Evolutionary conservation across 495 filamentous ascomycete species (phyloP).

Genomic region (Poronia punctata): DNA sequence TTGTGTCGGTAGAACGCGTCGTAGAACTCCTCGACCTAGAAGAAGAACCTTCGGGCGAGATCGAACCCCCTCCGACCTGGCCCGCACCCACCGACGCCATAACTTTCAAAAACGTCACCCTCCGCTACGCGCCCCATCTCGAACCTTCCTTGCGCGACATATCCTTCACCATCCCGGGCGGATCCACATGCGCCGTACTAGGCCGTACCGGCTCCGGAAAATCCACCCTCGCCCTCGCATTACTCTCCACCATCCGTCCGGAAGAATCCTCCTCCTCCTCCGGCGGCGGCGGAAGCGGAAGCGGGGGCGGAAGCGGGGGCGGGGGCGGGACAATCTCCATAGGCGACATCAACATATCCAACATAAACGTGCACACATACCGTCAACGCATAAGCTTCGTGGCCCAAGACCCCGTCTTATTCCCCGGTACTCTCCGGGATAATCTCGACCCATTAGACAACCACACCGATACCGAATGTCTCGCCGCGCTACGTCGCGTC

Average conservation of each 20-base stretch:
- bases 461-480: slow-evolving; percentile 40
- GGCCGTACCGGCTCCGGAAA: slow-evolving; percentile 60
- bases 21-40: slow-evolving; percentile 70
- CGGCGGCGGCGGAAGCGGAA: too few species aligned
- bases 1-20: slow-evolving; percentile 78
- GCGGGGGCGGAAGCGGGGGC: too few species aligned
- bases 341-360: slow-evolving; percentile 44
- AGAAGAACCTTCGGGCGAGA: slow-evolving; percentile 58
- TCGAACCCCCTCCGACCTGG: slow-evolving; percentile 68
- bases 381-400: slow-evolving; percentile 52
- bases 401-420: slow-evolving; percentile 56
- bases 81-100: slow-evolving; percentile 62
- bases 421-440: slow-evolving; percentile 48
- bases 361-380: slow-evolving; percentile 46
- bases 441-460: slow-evolving; percentile 49
- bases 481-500: slow-evolving; percentile 37
- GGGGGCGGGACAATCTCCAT: slow-evolving; percentile 45
- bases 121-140: slow-evolving; percentile 69
- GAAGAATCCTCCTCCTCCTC: too few species aligned
- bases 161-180: slow-evolving; percentile 62
- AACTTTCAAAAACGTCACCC: slow-evolving; percentile 65
- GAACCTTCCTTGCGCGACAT: slow-evolving; percentile 60
- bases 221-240: slow-evolving; percentile 49
- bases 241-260: slow-evolving; percentile 47
- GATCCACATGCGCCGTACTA: slow-evolving; percentile 61